phyloP scores from a whole-genome alignment of 495 filamentous ascomycete genomes.

The Xylaria flabelliformis region DNA sequence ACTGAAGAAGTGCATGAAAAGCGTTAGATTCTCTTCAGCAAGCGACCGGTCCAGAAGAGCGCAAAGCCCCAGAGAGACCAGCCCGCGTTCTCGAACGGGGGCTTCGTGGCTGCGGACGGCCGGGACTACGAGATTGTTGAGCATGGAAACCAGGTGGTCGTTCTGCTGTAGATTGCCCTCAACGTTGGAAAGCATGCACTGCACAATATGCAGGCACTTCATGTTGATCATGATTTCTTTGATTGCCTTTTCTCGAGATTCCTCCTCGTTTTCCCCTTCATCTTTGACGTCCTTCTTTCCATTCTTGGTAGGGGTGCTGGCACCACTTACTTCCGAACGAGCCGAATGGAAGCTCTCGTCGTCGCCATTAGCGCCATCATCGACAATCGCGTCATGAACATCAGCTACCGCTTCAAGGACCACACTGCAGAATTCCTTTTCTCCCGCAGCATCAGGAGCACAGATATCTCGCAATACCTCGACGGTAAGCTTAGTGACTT shows the following conservation, averaged over 20 bases:
- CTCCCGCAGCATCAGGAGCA: constrained; percentile 75
- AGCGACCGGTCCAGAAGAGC: constrained; percentile 89
- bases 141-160: constrained; percentile 85
- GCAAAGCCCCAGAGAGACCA: constrained; percentile 88
- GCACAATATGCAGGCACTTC: constrained; percentile 96
- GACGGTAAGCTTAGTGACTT: constrained; percentile 86
- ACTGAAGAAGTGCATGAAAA: constrained; percentile 95
- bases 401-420: constrained; percentile 94
- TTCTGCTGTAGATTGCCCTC: constrained; percentile 84
- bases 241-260: constrained; percentile 80
- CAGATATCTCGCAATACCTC: constrained; percentile 83
- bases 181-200: constrained; percentile 95
- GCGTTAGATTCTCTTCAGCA: constrained; percentile 88
- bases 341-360: constrained; percentile 94
- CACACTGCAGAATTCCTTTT: constrained; percentile 91
- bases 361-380: constrained; percentile 61
- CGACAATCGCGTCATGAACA: constrained; percentile 87
- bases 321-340: constrained; percentile 77
- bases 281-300: constrained; percentile 54
- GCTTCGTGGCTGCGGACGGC: constrained; percentile 93
- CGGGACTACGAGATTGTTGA: constrained; percentile 95
- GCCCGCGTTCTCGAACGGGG: constrained; percentile 86
- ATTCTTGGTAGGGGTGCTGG: constrained; percentile 59
- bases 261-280: constrained; percentile 68
- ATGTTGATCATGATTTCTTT: constrained; percentile 94